Conservation (phyloP, 306 rosid species). For the Dryas alaskensis region DNA sequence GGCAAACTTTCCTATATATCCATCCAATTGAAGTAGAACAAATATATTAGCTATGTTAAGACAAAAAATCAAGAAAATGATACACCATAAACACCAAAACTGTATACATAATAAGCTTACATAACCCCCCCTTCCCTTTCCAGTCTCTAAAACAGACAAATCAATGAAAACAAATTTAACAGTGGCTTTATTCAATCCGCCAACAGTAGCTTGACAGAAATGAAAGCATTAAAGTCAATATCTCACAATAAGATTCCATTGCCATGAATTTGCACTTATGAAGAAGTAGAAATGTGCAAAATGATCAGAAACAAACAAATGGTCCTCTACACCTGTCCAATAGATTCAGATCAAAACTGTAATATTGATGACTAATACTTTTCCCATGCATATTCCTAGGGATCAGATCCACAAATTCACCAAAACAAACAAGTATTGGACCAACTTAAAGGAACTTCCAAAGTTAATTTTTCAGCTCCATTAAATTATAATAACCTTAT, state of each 20-base stretch:
- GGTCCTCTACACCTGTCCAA: neutral
- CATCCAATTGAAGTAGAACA: conserved; percentile 37
- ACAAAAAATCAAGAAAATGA: conserved; percentile 10
- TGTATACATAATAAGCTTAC: neutral
- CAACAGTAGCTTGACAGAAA: conserved; percentile 11
- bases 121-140: neutral
- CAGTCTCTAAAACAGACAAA: neutral
- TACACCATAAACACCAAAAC: neutral
- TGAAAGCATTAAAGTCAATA: conserved; percentile 9
- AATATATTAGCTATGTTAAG: conserved; percentile 5
- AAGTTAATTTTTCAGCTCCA: neutral
- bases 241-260: conserved; percentile 10
- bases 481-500: neutral
- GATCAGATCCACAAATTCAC: conserved; percentile 28
- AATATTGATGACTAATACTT: neutral
- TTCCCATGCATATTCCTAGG: neutral
- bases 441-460: neutral
- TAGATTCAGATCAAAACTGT: conserved; percentile 20
- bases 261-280: neutral
- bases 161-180: neutral
- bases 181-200: conserved; percentile 3
- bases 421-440: neutral
- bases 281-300: conserved; percentile 5
- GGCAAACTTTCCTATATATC: conserved; percentile 34
- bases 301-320: conserved; percentile 9